phyloP scores from a whole-genome alignment of 2,329 filamentous ascomycete species.

The Sporothrix brunneoviolacea region DNA sequence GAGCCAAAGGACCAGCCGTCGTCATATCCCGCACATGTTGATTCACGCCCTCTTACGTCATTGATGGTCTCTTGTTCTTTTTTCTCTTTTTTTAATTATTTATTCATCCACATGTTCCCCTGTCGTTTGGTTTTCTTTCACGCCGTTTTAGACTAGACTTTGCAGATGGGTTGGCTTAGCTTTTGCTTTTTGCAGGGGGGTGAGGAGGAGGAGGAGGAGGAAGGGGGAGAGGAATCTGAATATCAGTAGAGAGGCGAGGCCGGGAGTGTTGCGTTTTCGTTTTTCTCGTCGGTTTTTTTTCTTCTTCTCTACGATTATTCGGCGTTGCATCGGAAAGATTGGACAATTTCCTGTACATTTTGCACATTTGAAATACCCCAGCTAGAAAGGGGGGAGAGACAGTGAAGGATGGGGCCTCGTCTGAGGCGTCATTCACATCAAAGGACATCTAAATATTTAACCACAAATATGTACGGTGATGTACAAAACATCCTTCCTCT shows the following conservation, averaged over 20 bases:
- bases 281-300: neutral
- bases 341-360: neutral
- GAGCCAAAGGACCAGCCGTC: too few relatives aligned
- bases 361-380: constrained; percentile 6
- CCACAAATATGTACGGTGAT: too few relatives aligned
- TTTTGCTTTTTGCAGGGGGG: too few relatives aligned
- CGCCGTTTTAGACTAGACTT: constrained; percentile 1
- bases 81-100: neutral
- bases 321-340: constrained; percentile 10
- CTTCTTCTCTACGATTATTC: neutral
- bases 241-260: too few relatives aligned
- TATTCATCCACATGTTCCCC: too few relatives aligned
- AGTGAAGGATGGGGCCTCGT: neutral
- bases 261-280: neutral
- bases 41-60: too few relatives aligned
- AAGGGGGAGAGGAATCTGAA: too few relatives aligned
- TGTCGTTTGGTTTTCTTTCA: neutral
- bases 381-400: neutral
- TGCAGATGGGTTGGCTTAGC: too few relatives aligned
- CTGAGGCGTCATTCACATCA: too few relatives aligned
- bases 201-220: too few relatives aligned
- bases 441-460: too few relatives aligned
- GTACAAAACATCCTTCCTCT: too few relatives aligned
- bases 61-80: neutral
- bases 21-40: neutral